Evolutionary conservation across 2,329 filamentous ascomycete species (phyloP), one percentile per base, ranked within the genome.

Genomic region (Fusarium redolens): DNA sequence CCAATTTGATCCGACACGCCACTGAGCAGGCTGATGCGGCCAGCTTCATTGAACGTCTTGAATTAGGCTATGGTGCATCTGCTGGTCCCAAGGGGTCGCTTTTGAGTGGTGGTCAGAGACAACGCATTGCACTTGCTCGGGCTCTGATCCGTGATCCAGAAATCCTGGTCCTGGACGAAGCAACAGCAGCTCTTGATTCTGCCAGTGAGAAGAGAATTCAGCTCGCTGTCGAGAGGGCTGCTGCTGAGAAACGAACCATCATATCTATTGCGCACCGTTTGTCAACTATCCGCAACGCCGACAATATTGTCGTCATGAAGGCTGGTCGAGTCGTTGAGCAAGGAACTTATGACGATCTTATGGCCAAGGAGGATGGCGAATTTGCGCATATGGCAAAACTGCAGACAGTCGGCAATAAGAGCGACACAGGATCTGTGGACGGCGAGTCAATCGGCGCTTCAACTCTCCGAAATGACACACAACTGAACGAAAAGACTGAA

Each of bases 261-360:
- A 88, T 93, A 55, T 86, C 90, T 18, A 91, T 93, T 68, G 91
- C 91, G 0, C 89, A 91, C 77, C 83, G 89, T 13, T 81, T 91
- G 3, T 89, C 87, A 0, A 91, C 89, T 0, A 89, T 91, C 71
- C 86, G 86, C 71, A 85, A 89, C 62, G 91, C 91, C 0, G 89
- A 93, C 73, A 87, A 89, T 66, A 93, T 93, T 65, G 83, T 92
- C 30, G 91, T 93, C n/a, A 85, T 93, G 77, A 83, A 88, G 17
- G 83, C 87, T 61, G 91, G 91, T 0, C 79, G 84, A 47, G 85
- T 91, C 7, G 82, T 90, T 20, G 91, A 93, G 78, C 84, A 90
- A 75, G 91, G 91, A 1, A 89, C 85, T 0, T 91, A 93, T 59
- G 82, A 87, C 5, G 85, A 90, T 48, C 83, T 93, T 7, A 83